These are phyloP conservation scores for Skeletonema costatum DNA, from an alignment of 108 stramenopile species.

Conservation along the genomic window DNA sequence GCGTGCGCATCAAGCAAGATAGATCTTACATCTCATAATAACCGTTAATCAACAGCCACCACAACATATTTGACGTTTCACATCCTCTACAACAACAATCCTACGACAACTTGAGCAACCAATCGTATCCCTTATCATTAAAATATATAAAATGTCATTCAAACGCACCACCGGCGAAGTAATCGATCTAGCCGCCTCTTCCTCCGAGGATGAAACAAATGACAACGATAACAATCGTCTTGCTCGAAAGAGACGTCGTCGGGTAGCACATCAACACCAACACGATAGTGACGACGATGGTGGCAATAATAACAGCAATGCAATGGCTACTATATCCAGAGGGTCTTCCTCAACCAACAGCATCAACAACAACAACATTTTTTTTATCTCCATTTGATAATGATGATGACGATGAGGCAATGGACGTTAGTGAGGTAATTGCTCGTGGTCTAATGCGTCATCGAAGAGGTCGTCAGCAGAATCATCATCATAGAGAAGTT, in stretches of 20 bases:
- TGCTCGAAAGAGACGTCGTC: neutral
- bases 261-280: neutral
- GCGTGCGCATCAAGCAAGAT: too few relatives aligned
- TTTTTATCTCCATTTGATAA: too few relatives aligned
- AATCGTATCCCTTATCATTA: neutral
- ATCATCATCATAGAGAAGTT: neutral
- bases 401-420: too few relatives aligned
- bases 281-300: neutral
- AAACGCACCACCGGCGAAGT: neutral
- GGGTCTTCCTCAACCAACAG: too few relatives aligned
- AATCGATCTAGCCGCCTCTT: neutral
- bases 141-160: neutral
- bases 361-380: neutral
- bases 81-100: too few relatives aligned
- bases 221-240: neutral
- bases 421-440: too few relatives aligned
- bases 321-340: too few relatives aligned
- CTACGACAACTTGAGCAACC: too few relatives aligned
- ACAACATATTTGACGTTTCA: too few relatives aligned
- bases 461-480: neutral
- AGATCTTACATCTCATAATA: too few relatives aligned
- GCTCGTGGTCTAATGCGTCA: neutral
- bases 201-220: neutral
- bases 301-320: neutral
- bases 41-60: too few relatives aligned